phyloP scores from a whole-genome alignment of 2,329 filamentous ascomycete species.

The Phyllosticta citriasiana region DNA sequence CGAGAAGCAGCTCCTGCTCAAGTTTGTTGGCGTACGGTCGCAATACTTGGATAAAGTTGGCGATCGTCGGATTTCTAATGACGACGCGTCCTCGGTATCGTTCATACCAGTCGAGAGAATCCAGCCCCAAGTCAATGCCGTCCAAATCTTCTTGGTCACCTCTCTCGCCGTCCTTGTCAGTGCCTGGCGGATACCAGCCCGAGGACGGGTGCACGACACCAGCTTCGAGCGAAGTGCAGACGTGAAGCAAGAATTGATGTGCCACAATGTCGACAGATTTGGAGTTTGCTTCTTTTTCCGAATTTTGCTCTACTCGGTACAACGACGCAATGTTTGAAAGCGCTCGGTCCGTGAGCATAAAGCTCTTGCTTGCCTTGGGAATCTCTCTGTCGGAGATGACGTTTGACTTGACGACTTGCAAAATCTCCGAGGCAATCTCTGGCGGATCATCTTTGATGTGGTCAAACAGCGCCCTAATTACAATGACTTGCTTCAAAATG shows the following conservation, averaged over 20 bases:
- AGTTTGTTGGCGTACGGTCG: conserved; percentile 73
- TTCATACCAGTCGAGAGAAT: conserved; percentile 60
- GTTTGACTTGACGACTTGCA: conserved; percentile 58
- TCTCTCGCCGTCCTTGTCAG: conserved; percentile 45
- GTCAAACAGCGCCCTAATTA: conserved; percentile 62
- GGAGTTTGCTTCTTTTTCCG: conserved; percentile 37
- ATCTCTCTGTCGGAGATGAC: conserved; percentile 68
- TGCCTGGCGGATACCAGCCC: conserved; percentile 73
- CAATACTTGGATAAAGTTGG: conserved; percentile 67
- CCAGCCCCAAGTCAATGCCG: conserved; percentile 54
- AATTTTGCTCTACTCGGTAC: conserved; percentile 30
- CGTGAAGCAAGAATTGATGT: conserved; percentile 63
- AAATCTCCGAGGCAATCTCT: conserved; percentile 62
- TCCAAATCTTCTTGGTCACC: conserved; percentile 30
- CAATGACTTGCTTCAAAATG: conserved; percentile 63
- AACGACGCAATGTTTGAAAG: conserved; percentile 52
- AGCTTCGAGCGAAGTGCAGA: conserved; percentile 63
- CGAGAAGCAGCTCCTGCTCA: conserved; percentile 71
- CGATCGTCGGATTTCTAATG: conserved; percentile 69
- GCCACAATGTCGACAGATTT: conserved; percentile 56
- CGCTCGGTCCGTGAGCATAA: conserved; percentile 64
- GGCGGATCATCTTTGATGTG: conserved; percentile 69
- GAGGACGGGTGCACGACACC: conserved; percentile 67
- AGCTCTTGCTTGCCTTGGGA: conserved; percentile 62
- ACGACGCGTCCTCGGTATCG: conserved; percentile 57